phyloP scores from a whole-genome alignment of 2,329 filamentous ascomycete species.

The Fusarium pseudocircinatum region DNA sequence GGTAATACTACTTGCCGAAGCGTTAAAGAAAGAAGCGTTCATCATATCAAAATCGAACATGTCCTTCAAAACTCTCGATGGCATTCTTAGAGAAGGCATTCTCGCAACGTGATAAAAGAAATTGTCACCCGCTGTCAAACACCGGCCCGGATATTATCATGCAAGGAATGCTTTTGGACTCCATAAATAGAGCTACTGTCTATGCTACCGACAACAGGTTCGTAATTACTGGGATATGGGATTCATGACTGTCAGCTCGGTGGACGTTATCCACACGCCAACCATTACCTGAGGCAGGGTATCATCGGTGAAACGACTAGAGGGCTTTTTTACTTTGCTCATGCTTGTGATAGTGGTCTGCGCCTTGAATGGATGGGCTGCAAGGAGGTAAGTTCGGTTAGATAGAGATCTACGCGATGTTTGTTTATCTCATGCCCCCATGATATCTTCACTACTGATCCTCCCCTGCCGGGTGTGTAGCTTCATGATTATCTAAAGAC shows the following conservation, averaged over 20 bases:
- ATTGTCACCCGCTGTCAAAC: neutral
- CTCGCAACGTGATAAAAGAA: neutral
- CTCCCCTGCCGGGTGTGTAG: neutral
- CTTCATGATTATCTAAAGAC: neutral
- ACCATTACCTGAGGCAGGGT: neutral
- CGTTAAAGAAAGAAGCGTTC: neutral
- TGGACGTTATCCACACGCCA: neutral
- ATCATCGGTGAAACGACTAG: neutral
- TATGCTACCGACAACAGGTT: neutral
- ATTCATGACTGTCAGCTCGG: neutral
- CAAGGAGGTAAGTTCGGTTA: neutral
- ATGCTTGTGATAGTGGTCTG: neutral
- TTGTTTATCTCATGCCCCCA: neutral
- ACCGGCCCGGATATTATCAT: neutral
- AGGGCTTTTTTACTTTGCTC: neutral
- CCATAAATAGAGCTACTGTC: neutral
- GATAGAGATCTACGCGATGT: neutral
- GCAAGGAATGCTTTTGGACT: neutral
- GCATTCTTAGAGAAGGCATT: constrained; percentile 6
- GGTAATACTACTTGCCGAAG: neutral
- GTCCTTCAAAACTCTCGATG: constrained; percentile 6
- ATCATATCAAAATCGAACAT: constrained; percentile 11
- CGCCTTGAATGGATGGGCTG: neutral
- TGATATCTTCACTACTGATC: neutral
- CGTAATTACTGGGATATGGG: neutral